Percentiles rank a stretch among this genome's conserved stretches.
These are phyloP conservation scores for Cucumis melo DNA, from an alignment of 306 rosid genomes.

Conservation along the genomic window DNA sequence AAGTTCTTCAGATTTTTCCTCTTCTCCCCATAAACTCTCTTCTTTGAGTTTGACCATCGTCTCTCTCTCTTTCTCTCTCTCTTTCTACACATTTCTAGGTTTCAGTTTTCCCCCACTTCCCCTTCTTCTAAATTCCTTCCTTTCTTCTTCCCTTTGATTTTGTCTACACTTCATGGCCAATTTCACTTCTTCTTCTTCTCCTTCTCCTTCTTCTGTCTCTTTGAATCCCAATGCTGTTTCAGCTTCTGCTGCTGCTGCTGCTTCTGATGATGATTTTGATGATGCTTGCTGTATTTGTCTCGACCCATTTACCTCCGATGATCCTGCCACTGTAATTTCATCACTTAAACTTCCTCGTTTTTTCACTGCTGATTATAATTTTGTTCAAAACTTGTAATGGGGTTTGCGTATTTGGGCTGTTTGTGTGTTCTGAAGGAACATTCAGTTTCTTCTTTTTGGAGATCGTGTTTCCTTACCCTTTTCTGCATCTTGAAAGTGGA, in stretches of 20 bases:
- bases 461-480: not conserved
- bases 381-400: too few relatives aligned
- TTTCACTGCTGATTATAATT: too few relatives aligned
- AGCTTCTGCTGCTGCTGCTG: not conserved
- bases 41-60: not conserved
- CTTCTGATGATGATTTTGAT: not conserved
- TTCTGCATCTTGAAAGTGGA: not conserved
- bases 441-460: not conserved
- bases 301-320: not conserved
- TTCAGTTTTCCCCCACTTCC: not conserved
- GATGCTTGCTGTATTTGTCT: not conserved
- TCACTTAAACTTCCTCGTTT: not conserved
- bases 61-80: not conserved
- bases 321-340: not conserved
- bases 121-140: not conserved
- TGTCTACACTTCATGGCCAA: not conserved
- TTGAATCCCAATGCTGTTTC: not conserved
- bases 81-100: not conserved
- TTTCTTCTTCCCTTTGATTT: not conserved
- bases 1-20: not conserved
- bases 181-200: not conserved
- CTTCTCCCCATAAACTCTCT: not conserved
- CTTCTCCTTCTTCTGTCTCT: not conserved
- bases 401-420: too few relatives aligned
- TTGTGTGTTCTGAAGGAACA: too few relatives aligned